Evolutionary conservation across 2,329 filamentous ascomycete genomes (phyloP), one percentile per base, ranked within the genome.

Genomic region (Whalleya microplaca): DNA sequence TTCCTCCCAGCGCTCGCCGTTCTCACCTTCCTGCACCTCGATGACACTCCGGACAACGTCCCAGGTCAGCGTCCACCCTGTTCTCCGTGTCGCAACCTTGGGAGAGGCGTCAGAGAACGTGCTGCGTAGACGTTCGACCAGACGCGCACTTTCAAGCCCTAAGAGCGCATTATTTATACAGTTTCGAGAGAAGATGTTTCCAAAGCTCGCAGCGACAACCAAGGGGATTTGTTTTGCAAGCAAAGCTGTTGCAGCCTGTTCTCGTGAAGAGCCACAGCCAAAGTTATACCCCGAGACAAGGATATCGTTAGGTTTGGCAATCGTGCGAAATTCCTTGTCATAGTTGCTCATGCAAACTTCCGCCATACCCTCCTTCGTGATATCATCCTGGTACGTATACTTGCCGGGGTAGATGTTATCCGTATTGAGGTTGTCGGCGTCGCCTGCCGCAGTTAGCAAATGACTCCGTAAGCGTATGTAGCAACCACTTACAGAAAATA

Each of bases 341-440:
- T 96, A 98, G 80, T 98, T 98, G 71, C 89, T 84, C 92, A 98
- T 97, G 74, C 90, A 93, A 0, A 93, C 92, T 63, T 90, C 79
- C 0, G 92, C 91, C 94, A 98, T 97, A 54, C 85, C 85, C 59
- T 91, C 88, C 0, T 76, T 78, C 0, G 89, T 77, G 1, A 98
- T 81, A 66, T 90, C 83, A 69, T 98, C 93, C 71, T 96, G 91
- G 75, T 98, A 98, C 0, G 93, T 97, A 73, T 91, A 92, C 71
- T 93, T 92, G 3, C 91, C 92, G 0, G 92, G 90, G 73, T 98
- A 98, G 72, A 98, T 96, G 51, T 84, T 88, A 69, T 98, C 94
- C 0, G 94, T 98, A 75, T 95, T 91, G 71, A 97, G 85, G 48
- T 66, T 67, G 37, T 92, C 89, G 0, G 7, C 14, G 10, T 29